These are phyloP conservation scores for Ophiostoma ips DNA, from an alignment of 2,329 filamentous ascomycete species.

Conservation along the genomic window DNA sequence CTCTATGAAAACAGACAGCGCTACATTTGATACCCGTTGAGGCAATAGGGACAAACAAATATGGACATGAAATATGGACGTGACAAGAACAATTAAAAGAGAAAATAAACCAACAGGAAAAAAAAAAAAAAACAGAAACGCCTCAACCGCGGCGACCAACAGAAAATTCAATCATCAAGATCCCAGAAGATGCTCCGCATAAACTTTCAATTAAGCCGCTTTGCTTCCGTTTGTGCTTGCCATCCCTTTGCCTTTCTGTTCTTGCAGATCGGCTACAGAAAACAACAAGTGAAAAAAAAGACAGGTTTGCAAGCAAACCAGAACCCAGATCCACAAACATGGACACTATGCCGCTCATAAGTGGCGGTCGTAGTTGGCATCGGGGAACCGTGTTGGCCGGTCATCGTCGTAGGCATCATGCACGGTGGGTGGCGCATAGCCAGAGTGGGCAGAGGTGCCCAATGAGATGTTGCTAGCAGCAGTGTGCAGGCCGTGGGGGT, in stretches of 20 bases:
- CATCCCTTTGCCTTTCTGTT: neutral
- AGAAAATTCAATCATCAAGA: neutral
- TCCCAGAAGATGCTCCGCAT: neutral
- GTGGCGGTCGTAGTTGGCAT: conserved; percentile 42
- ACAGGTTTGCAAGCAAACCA: neutral
- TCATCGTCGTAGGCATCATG: conserved; percentile 32
- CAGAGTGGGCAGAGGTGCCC: conserved; percentile 13
- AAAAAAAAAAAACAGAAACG: neutral
- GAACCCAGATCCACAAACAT: neutral
- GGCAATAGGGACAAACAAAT: neutral
- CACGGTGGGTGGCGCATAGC: conserved; percentile 27
- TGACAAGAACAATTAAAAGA: neutral
- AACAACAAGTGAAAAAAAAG: neutral
- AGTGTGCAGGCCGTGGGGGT: conserved; percentile 22
- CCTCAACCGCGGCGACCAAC: neutral
- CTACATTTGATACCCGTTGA: neutral
- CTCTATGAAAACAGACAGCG: neutral
- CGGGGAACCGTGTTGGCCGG: conserved; percentile 39
- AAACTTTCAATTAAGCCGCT: neutral
- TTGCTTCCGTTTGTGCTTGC: neutral
- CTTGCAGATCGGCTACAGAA: neutral
- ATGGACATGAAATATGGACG: neutral
- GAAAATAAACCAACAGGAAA: neutral
- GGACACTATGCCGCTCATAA: neutral
- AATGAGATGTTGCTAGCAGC: conserved; percentile 12